phyloP scores from a whole-genome alignment of 176 grass and related monocot genomes.

The Carex scoparia region DNA sequence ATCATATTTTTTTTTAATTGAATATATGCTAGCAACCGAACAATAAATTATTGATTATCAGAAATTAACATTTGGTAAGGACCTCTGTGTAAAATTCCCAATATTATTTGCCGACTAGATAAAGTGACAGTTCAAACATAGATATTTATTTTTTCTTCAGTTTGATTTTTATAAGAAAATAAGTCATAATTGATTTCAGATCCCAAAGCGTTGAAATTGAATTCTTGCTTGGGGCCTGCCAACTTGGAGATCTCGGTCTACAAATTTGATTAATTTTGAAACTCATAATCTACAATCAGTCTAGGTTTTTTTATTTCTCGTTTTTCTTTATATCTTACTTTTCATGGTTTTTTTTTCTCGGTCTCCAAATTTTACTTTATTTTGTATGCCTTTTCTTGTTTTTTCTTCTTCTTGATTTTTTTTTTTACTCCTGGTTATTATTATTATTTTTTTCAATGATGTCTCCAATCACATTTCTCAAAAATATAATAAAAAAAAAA shows the following conservation, averaged over 20 bases:
- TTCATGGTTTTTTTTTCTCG: not conserved
- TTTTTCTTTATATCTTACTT: not conserved
- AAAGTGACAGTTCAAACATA: not conserved
- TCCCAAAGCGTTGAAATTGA: slow-evolving; percentile 49
- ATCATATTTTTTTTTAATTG: no score
- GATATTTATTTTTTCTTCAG: not conserved
- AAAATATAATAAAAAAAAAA: not conserved
- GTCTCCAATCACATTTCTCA: not conserved
- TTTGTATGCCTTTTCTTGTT: no score
- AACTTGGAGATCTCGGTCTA: not conserved
- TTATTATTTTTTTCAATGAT: not conserved
- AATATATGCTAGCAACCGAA: not conserved
- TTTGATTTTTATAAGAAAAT: not conserved
- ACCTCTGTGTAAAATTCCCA: not conserved
- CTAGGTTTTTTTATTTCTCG: not conserved
- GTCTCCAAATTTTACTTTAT: no score
- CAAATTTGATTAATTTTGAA: not conserved
- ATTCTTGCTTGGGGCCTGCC: slow-evolving; percentile 26
- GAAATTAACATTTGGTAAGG: not conserved
- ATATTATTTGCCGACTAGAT: not conserved
- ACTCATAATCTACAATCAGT: no score
- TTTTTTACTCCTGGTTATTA: not conserved
- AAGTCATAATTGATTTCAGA: slow-evolving; percentile 45
- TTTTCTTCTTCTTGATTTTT: not conserved
- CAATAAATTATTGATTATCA: not conserved